These are phyloP conservation scores for Hypoxylon sp. DNA, from an alignment of 2,329 filamentous ascomycete species.

Conservation along the genomic window DNA sequence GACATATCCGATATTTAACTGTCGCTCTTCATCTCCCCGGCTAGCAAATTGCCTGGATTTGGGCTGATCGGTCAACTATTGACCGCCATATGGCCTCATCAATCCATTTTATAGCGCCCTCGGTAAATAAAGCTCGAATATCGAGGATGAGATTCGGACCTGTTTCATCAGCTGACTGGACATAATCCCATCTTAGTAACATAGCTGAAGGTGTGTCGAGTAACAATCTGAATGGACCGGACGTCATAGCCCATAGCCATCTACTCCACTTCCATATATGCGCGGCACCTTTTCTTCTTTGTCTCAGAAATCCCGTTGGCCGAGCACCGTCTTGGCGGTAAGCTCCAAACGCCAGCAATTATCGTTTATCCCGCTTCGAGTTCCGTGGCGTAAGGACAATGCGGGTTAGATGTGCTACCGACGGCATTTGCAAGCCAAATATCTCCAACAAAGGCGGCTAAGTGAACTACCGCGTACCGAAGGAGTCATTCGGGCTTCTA, in stretches of 20 bases:
- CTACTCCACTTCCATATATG: not conserved
- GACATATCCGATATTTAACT: conserved; percentile 15
- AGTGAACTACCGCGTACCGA: conserved; percentile 7
- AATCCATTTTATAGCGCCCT: not conserved
- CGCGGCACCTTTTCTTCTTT: not conserved
- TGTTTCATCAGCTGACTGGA: not conserved
- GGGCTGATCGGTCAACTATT: conserved; percentile 8
- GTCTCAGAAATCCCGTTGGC: not conserved
- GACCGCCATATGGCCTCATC: not conserved
- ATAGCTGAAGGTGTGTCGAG: not conserved
- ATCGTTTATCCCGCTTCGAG: not conserved
- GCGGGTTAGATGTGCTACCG: not conserved
- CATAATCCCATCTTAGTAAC: not conserved
- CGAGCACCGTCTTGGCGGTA: not conserved
- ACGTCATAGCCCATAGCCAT: not conserved
- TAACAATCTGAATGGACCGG: not conserved
- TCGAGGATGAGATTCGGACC: not conserved
- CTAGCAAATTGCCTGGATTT: not conserved
- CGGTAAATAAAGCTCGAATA: not conserved
- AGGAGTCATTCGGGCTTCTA: conserved; percentile 4
- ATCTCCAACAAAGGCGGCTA: conserved; percentile 2
- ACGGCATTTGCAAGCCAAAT: not conserved
- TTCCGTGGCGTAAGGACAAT: not conserved
- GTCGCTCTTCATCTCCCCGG: conserved; percentile 19
- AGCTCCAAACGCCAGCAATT: not conserved